Evolutionary conservation across 768 basidiomycete genomes (phyloP).

Genomic region (Kwoniella heveanensis): DNA sequence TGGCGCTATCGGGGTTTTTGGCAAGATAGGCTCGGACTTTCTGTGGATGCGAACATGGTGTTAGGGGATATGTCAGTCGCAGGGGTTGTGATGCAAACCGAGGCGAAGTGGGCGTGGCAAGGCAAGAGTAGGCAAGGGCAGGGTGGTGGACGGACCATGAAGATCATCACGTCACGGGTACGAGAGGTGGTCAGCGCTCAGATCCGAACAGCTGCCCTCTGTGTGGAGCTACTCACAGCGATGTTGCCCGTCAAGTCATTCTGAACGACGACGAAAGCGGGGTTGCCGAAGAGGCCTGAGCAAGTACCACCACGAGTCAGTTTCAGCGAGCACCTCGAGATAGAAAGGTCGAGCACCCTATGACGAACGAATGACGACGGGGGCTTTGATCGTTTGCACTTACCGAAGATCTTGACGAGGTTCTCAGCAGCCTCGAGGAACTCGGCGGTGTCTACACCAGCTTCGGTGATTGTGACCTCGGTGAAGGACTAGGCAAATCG

Average conservation of each 20-base stretch:
- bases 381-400: constrained; percentile 35
- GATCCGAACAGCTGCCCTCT: not conserved
- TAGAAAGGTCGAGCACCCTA: no score
- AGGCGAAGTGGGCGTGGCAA: no score
- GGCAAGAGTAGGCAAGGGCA: no score
- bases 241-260: constrained; percentile 90
- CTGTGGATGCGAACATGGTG: constrained; percentile 58
- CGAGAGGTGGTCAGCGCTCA: not conserved
- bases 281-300: constrained; percentile 78
- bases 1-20: constrained; percentile 65
- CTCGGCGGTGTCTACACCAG: constrained; percentile 80
- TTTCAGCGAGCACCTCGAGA: not conserved
- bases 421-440: constrained; percentile 90
- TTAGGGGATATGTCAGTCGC: no score
- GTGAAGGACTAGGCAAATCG: constrained; percentile 73
- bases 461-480: constrained; percentile 80
- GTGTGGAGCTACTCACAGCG: constrained; percentile 61
- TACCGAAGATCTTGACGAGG: constrained; percentile 87
- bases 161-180: no score
- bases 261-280: constrained; percentile 81
- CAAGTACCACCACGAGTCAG: not conserved
- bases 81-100: no score
- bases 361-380: no score
- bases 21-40: constrained; percentile 86
- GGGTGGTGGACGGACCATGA: no score